Evolutionary conservation across 192 early-diverging fungal species (phyloP).

Genomic region (Lunasporangiospora selenospora): DNA sequence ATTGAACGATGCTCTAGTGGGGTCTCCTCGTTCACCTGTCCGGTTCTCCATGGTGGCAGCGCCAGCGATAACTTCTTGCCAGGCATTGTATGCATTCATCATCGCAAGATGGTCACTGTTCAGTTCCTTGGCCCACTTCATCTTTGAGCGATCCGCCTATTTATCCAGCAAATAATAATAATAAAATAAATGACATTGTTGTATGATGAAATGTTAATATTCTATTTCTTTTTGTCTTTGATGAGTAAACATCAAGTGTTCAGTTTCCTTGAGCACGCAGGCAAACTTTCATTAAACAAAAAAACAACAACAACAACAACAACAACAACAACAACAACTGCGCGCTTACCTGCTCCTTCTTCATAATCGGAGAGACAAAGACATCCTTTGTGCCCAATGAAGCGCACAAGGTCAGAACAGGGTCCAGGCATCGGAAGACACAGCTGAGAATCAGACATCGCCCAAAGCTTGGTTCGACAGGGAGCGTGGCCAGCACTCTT

Average conservation of each 20-base stretch:
- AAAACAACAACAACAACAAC: not conserved
- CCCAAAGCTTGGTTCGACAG: constrained; percentile 75
- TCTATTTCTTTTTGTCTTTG: too few relatives aligned
- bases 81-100: constrained; percentile 55
- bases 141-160: constrained; percentile 48
- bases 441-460: constrained; percentile 68
- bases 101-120: constrained; percentile 54
- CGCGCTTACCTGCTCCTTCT: constrained; percentile 30
- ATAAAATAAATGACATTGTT: too few relatives aligned
- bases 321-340: not conserved
- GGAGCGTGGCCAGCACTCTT: constrained; percentile 61
- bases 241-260: too few relatives aligned
- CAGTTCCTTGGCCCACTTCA: constrained; percentile 50
- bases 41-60: constrained; percentile 15
- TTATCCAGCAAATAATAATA: too few relatives aligned
- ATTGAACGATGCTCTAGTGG: constrained; percentile 29
- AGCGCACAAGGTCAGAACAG: constrained; percentile 68
- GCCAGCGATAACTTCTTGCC: constrained; percentile 42
- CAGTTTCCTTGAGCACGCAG: too few relatives aligned
- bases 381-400: constrained; percentile 57
- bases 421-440: constrained; percentile 69
- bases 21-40: constrained; percentile 41
- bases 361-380: constrained; percentile 47
- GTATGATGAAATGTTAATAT: not conserved
- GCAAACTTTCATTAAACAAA: too few relatives aligned